phyloP scores from a whole-genome alignment of 805 yeast genomes.

The Yamadazyma tumulicola region DNA sequence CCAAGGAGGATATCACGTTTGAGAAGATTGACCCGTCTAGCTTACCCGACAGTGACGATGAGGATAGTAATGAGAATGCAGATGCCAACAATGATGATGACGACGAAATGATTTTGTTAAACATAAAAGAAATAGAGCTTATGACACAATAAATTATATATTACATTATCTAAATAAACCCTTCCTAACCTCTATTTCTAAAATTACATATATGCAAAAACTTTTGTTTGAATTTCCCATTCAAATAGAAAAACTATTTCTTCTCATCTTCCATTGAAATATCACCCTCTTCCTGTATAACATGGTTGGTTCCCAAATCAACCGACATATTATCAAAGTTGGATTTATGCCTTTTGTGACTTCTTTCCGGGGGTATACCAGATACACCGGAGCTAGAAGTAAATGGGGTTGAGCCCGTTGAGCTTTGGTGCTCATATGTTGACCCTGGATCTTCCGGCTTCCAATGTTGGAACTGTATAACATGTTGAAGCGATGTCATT shows the following conservation, averaged over 20 bases:
- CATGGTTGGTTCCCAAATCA: constrained; percentile 16
- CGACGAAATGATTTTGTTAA: constrained; percentile 42
- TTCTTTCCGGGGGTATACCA: constrained; percentile 9
- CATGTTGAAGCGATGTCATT: constrained; percentile 47
- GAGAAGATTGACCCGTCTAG: constrained; percentile 35
- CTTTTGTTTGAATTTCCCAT: too few species aligned
- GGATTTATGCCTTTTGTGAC: constrained; percentile 38
- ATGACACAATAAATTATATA: constrained; percentile 3
- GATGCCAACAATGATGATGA: constrained; percentile 12
- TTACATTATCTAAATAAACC: not conserved
- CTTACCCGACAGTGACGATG: constrained; percentile 13
- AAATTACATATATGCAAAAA: too few species aligned
- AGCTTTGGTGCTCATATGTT: constrained; percentile 7
- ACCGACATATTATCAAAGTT: constrained; percentile 26
- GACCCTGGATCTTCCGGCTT: constrained; percentile 37
- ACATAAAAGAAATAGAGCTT: constrained; percentile 44
- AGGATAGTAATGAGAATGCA: constrained; percentile 12
- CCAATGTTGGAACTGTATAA: constrained; percentile 59
- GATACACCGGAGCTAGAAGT: constrained; percentile 6
- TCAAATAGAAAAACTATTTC: not conserved
- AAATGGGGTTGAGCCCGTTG: too few species aligned
- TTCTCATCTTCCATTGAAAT: constrained; percentile 11
- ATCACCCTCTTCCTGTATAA: constrained; percentile 7
- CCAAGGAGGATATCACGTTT: constrained; percentile 49
- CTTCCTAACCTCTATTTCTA: not conserved